Percentiles rank a stretch among this genome's conserved stretches.
Evolutionary conservation across 1,284 basidiomycete species (phyloP).

Genomic region (Apiotrichum veenhuisii): DNA sequence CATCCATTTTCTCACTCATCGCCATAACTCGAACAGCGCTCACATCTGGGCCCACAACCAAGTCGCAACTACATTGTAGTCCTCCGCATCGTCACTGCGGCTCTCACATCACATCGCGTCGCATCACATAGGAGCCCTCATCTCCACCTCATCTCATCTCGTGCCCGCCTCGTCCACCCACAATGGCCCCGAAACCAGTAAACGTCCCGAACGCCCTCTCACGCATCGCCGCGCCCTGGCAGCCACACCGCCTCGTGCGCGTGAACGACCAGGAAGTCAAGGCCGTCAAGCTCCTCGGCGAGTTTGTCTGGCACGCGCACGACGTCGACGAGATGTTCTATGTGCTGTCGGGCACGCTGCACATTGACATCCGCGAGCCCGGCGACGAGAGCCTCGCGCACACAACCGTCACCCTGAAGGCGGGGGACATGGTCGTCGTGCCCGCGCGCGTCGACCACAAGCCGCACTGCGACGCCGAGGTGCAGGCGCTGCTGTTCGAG

Average conservation of each 20-base stretch:
- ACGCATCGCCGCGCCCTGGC: slow-evolving; percentile 4
- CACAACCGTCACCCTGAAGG: background rate
- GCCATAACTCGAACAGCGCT: too few species aligned
- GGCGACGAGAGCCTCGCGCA: background rate
- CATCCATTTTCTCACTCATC: too few species aligned
- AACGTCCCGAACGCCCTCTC: slow-evolving; percentile 1
- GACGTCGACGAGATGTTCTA: slow-evolving; percentile 15
- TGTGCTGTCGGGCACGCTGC: slow-evolving; percentile 1
- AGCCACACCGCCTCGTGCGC: slow-evolving; percentile 7
- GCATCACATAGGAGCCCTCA: too few species aligned
- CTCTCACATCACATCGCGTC: too few species aligned
- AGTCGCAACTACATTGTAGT: too few species aligned
- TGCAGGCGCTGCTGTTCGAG: slow-evolving; percentile 5
- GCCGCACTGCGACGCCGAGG: background rate
- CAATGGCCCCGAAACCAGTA: background rate
- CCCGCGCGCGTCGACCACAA: slow-evolving; percentile 3
- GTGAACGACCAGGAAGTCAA: slow-evolving; percentile 14
- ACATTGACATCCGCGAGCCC: slow-evolving; percentile 5
- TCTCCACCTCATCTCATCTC: background rate
- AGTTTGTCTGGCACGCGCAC: slow-evolving; percentile 15
- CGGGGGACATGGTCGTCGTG: slow-evolving; percentile 8
- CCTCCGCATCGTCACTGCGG: too few species aligned
- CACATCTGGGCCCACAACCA: too few species aligned
- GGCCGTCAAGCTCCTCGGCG: slow-evolving; percentile 8
- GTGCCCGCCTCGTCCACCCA: background rate